A percentile compares a stretch with the other conserved stretches of the same genome.
These are phyloP conservation scores for Novakomyces olei DNA, from an alignment of 805 yeast species.

Conservation along the genomic window DNA sequence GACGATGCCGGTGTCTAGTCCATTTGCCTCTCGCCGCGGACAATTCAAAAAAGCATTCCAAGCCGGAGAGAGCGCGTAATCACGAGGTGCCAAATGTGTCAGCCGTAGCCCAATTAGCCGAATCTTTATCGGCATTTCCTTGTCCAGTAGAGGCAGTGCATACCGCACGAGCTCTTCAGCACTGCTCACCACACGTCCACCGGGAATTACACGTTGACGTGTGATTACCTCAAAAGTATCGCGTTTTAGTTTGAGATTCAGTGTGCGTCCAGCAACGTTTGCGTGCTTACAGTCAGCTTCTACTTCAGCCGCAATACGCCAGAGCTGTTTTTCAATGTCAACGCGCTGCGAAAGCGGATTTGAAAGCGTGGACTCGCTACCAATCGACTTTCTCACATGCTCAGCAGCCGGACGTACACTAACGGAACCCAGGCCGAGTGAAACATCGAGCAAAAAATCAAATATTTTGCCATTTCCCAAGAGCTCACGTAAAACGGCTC, in stretches of 20 bases:
- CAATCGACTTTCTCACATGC: constrained; percentile 11
- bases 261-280: constrained; percentile 9
- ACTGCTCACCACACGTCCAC: constrained; percentile 6
- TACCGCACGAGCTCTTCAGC: constrained; percentile 9
- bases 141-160: constrained; percentile 8
- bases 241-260: constrained; percentile 10
- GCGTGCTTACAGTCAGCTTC: constrained; percentile 8
- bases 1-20: not conserved
- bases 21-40: constrained; percentile 8
- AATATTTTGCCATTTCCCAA: not conserved
- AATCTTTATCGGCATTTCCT: constrained; percentile 10
- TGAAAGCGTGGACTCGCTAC: constrained; percentile 12
- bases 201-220: constrained; percentile 8
- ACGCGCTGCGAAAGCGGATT: constrained; percentile 4
- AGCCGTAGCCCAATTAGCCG: constrained; percentile 12
- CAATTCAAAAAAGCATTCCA: constrained; percentile 4
- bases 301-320: constrained; percentile 7
- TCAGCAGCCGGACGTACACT: constrained; percentile 8
- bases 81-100: constrained; percentile 9
- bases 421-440: constrained; percentile 12
- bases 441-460: constrained; percentile 9
- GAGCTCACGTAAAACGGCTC: constrained; percentile 3
- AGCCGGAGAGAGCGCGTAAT: too few relatives aligned
- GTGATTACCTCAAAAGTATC: constrained; percentile 11
- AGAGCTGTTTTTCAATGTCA: constrained; percentile 7